A percentile compares a stretch with the other conserved stretches of the same genome.
These are phyloP conservation scores for Trichoderma sp. DNA, from an alignment of 2,329 filamentous ascomycete genomes.

Conservation along the genomic window DNA sequence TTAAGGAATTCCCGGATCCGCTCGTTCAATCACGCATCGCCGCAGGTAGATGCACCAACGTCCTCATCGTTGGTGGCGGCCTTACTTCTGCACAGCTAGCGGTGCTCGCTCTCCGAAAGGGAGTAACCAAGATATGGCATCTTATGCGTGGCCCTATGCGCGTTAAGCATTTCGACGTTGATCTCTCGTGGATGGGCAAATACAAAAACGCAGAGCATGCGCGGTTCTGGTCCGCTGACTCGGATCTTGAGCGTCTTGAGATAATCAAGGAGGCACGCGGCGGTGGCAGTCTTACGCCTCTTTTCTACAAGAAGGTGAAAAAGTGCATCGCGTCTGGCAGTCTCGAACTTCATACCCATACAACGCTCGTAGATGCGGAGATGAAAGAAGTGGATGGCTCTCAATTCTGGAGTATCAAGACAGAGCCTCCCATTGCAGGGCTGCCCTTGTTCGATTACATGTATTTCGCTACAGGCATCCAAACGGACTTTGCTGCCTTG, in stretches of 20 bases:
- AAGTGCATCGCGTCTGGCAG: conserved; percentile 55
- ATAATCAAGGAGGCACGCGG: conserved; percentile 68
- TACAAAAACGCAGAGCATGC: conserved; percentile 78
- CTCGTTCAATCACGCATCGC: conserved; percentile 56
- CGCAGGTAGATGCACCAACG: conserved; percentile 52
- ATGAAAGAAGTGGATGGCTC: conserved; percentile 49
- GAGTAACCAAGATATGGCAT: conserved; percentile 68
- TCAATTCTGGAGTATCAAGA: conserved; percentile 47
- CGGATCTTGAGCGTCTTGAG: conserved; percentile 66
- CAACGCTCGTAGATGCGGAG: conserved; percentile 52
- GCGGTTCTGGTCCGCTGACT: conserved; percentile 74
- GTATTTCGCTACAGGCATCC: conserved; percentile 74
- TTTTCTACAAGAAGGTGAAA: conserved; percentile 67
- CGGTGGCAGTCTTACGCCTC: conserved; percentile 75
- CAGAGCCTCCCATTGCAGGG: conserved; percentile 52
- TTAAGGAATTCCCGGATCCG: conserved; percentile 58
- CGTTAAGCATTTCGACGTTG: conserved; percentile 77
- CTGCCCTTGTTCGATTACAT: conserved; percentile 67
- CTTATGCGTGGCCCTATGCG: conserved; percentile 62
- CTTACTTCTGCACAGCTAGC: conserved; percentile 74
- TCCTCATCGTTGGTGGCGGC: conserved; percentile 74
- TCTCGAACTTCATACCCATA: conserved; percentile 60
- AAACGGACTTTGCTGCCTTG: conserved; percentile 61
- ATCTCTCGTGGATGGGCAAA: conserved; percentile 78
- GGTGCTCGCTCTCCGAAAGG: conserved; percentile 64